Percentiles rank a stretch among this genome's conserved stretches.
Evolutionary conservation across 768 basidiomycete genomes (phyloP).

Genomic region (Tylopilus balloui): DNA sequence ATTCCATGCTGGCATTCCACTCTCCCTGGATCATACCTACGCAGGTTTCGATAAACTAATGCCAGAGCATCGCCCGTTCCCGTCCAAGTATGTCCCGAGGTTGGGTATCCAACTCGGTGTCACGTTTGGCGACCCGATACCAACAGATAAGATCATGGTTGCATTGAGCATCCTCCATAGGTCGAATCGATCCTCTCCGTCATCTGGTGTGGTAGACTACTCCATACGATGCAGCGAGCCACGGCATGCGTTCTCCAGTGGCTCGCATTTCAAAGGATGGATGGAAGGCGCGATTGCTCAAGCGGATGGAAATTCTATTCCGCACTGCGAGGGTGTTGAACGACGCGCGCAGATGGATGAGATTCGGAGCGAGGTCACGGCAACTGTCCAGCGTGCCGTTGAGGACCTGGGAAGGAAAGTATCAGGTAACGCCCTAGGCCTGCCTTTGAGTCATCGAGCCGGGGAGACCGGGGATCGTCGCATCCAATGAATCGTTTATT

Average conservation of each 20-base stretch:
- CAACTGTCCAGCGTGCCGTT: conserved; percentile 48
- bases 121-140: conserved; percentile 75
- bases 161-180: conserved; percentile 14
- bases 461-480: not conserved
- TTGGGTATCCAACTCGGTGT: conserved; percentile 61
- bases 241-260: not conserved
- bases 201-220: not conserved
- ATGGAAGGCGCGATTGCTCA: conserved; percentile 4
- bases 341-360: conserved; percentile 29
- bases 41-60: conserved; percentile 83
- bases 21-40: not conserved
- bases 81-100: conserved; percentile 67
- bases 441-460: not conserved
- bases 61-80: conserved; percentile 79
- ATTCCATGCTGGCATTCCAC: not conserved
- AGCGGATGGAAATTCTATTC: conserved; percentile 4
- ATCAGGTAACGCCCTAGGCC: conserved; percentile 37
- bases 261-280: conserved; percentile 10
- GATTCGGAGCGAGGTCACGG: conserved; percentile 52
- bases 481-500: not conserved
- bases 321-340: conserved; percentile 4
- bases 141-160: conserved; percentile 34
- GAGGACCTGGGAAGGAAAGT: conserved; percentile 50
- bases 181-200: not conserved
- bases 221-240: not conserved